These are phyloP conservation scores for Nicotiana knightiana DNA, from an alignment of 257 asterid species.

Conservation along the genomic window DNA sequence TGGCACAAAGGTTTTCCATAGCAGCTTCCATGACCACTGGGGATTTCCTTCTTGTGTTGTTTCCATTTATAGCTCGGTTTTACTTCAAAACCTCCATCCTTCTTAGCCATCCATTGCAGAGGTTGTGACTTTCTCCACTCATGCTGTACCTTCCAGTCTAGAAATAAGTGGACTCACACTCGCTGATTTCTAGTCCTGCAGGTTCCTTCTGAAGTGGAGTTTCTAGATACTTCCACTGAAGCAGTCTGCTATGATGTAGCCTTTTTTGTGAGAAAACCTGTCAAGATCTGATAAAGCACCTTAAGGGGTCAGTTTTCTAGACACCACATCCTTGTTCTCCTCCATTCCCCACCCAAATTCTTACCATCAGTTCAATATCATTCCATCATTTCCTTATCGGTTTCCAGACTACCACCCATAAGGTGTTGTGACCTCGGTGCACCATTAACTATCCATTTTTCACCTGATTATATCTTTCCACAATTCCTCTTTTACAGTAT, in stretches of 20 bases:
- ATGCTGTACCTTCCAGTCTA: not conserved
- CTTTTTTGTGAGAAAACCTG: not conserved
- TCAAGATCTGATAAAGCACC: not conserved
- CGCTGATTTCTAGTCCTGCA: not conserved
- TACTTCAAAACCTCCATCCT: not conserved
- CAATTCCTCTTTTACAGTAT: no score
- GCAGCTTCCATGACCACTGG: not conserved
- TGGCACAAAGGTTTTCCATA: no score
- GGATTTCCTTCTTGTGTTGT: not conserved
- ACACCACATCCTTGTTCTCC: not conserved
- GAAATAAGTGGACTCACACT: not conserved
- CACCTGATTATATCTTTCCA: no score
- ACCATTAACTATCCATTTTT: no score
- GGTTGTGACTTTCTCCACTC: not conserved
- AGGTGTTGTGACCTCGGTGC: no score
- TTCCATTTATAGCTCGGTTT: not conserved
- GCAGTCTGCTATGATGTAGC: not conserved
- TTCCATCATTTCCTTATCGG: not conserved
- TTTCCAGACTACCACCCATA: no score
- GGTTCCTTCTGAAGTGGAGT: not conserved
- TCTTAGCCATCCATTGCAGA: not conserved
- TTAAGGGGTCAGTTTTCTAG: not conserved
- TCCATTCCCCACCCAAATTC: not conserved
- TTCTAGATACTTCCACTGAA: not conserved
- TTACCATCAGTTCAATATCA: not conserved